Percentiles rank a stretch among this genome's conserved stretches.
phyloP scores from a whole-genome alignment of 2,329 filamentous ascomycete species.

The Microsporum canis region DNA sequence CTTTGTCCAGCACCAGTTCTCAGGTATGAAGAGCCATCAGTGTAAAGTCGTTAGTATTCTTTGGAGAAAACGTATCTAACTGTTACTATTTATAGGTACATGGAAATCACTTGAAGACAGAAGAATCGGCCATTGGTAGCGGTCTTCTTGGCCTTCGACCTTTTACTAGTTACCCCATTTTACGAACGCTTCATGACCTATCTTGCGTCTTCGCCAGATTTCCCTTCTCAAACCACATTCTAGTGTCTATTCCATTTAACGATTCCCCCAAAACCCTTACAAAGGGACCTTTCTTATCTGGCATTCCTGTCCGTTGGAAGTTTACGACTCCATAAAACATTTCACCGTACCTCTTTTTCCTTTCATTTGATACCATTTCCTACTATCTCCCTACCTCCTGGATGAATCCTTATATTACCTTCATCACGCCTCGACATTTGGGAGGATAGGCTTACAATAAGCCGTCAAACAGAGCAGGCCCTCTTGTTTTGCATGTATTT shows the following conservation, averaged over 20 bases:
- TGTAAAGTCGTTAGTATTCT: neutral
- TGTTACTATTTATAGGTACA: slow-evolving; percentile 42
- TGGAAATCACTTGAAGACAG: slow-evolving; percentile 65
- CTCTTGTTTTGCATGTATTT: neutral
- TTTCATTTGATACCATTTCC: neutral
- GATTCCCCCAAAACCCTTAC: neutral
- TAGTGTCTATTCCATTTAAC: neutral
- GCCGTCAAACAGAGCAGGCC: neutral
- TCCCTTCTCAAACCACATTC: neutral
- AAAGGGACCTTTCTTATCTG: neutral
- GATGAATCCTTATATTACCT: neutral
- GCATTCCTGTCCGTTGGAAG: neutral
- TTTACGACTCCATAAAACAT: neutral
- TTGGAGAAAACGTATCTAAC: neutral
- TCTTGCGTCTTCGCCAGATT: neutral
- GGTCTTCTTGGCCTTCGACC: too few species aligned
- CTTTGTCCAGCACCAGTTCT: slow-evolving; percentile 93
- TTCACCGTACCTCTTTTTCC: neutral
- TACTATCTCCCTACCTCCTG: neutral
- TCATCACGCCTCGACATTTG: neutral
- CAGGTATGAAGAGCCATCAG: slow-evolving; percentile 48
- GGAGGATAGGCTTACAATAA: neutral
- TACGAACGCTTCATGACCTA: neutral
- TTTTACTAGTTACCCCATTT: neutral
- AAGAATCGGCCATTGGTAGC: slow-evolving; percentile 45